Base-by-base conservation (phyloP, 192 early-diverging fungal genomes). In the Oehlia diaphana region DNA sequence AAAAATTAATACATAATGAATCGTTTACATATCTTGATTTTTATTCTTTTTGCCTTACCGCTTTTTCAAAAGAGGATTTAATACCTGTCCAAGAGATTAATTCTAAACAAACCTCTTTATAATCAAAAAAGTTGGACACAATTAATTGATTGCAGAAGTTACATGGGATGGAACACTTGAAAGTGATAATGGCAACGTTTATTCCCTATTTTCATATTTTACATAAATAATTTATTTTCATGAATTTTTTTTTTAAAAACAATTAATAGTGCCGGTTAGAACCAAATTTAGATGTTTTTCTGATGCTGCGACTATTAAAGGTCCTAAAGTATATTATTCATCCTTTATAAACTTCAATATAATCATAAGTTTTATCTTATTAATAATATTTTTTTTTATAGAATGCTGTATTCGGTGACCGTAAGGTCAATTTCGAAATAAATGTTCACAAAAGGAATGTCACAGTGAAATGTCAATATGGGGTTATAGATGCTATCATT, bases 271-370 rank as follows among this genome's bases (percentile, higher is more conserved):
- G 12, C 63, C 63, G 2, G 7, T 65, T 28, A 9, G 0, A 31
- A 12, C 23, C 63, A 65, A 6, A 26, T 26, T 65, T 26, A 65
- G 9, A n/a, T 65, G 63, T 65, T 65, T 65, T 65, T 10, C 26
- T 65, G n/a, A 65, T 7, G 63, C 63, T 65, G 63, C 31, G 63
- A 65, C 63, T 10, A 9, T 65, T 65, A 65, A 26, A 65, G 63
- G 63, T 31, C 28, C 63, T 65, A 26, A 65, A 8, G 63, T 65
- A 65, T 0, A 37, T 37, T 2, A 37, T 37, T 37, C 4, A 3
- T 37, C 4, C 35, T 42, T 42, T 42, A 42, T 42, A 4, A 63
- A n/a, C n/a, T 63, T 63, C 16, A 63, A 23, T 23, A 23, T 63
- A 63, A 42, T 5, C n/a, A n/a, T n/a, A n/a, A 31, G 4, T 3